phyloP scores from a whole-genome alignment of 768 basidiomycete genomes.

The Amanita phalloides region DNA sequence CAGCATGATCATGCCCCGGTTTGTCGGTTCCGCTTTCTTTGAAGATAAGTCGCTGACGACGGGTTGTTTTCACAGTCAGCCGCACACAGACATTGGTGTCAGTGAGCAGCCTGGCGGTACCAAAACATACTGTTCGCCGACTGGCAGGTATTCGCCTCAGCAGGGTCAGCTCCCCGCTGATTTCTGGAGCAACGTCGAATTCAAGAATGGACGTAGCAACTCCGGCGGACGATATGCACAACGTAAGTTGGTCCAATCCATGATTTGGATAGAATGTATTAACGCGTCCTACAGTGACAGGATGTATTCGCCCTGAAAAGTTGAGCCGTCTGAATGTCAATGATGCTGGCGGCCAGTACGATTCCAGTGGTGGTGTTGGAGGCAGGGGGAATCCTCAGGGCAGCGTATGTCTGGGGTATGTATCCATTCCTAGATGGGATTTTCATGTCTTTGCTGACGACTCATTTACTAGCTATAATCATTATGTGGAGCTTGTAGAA shows the following conservation, averaged over 20 bases:
- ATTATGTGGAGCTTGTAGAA: slow-evolving; percentile 51
- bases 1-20: slow-evolving; percentile 41
- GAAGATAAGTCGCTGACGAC: neutral
- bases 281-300: slow-evolving; percentile 31
- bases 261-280: neutral
- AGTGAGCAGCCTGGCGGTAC: slow-evolving; percentile 46
- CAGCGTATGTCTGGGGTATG: slow-evolving; percentile 40
- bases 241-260: slow-evolving; percentile 19
- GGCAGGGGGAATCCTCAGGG: slow-evolving; percentile 42
- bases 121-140: slow-evolving; percentile 41
- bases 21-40: neutral
- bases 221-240: slow-evolving; percentile 34
- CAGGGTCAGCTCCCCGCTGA: slow-evolving; percentile 35
- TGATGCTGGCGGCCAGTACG: slow-evolving; percentile 48
- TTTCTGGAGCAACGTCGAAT: slow-evolving; percentile 42
- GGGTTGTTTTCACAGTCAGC: slow-evolving; percentile 16
- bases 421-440: neutral
- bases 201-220: slow-evolving; percentile 28
- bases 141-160: slow-evolving; percentile 23
- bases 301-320: slow-evolving; percentile 37
- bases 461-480: slow-evolving; percentile 31
- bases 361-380: slow-evolving; percentile 41
- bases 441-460: neutral
- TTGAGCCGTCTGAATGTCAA: slow-evolving; percentile 32
- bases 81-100: slow-evolving; percentile 44